Evolutionary conservation across 495 filamentous ascomycete species (phyloP), one percentile per base, ranked within the genome.

Genomic region (Pseudomonodictys pantanalensis): DNA sequence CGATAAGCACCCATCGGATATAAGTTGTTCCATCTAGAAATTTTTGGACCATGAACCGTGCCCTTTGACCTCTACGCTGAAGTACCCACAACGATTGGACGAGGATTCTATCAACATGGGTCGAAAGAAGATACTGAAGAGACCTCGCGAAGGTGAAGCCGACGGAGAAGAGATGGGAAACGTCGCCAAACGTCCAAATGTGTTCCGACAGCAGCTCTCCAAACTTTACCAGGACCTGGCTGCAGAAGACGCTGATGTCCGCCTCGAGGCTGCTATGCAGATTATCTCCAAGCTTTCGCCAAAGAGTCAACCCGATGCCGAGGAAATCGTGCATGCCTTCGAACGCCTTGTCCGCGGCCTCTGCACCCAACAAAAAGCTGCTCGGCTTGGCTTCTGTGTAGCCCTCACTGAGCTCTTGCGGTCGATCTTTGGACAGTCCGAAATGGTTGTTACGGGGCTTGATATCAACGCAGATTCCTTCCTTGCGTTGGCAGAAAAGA

Each of bases 321-420:
- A 72, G 42, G 49, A 47, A 17, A 62, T 72, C 10, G 66, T 74
- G 26, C 59, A 69, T 33, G 69, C 45, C 24, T 67, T 88, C 32
- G 75, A 75, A 58, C 77, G 91, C 29, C 78, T 98, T 12, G 89
- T 96, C 66, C 84, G 89, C 43, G 93, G 93, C 33, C 81, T 98
- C 24, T 90, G 91, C 52, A 96, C 91, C 68, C 87, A 91, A 42
- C 83, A 89, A 22, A 95, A 96, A 75, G 91, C 89, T 12, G 90
- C 92, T 28, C 80, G 93, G 24, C 73, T 92, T 54, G 93, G 93
- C n/a, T 97, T 93, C 69, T 95, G 89, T 33, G 77, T 96, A 55
- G 91, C 92, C 1, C 73, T 97, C 62, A 88, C 91, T 0, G 92
- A 97, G 73, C 76, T 95, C 53, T 69, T 95, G 35, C 76, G 78